Base-by-base conservation (phyloP, 345 rosid species). In the Syzygium aqueum region DNA sequence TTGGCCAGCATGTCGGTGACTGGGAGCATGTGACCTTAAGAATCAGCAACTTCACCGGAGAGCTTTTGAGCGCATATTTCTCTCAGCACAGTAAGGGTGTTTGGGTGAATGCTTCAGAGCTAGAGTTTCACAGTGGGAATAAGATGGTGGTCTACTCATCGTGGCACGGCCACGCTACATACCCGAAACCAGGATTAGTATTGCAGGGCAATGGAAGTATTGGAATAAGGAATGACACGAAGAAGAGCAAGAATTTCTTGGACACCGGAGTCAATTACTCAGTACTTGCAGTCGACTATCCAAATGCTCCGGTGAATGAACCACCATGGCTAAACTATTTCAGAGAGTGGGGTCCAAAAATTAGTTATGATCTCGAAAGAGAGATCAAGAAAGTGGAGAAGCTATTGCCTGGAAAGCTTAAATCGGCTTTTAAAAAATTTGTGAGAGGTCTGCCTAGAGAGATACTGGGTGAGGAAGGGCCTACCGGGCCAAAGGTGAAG, bases 1-100 rank as follows among this genome's bases (percentile, higher is more conserved):
- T 89, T 6, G 88, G 87, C 28, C 88, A 89, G 40, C 90, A 89
- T 28, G 90, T 86, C 8, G 87, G 88, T 17, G 90, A 89, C 82
- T 89, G 90, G 88, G 90, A 89, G 87, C 90, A 89, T 51, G 51
- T 89, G 85, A 89, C 90, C 87, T 53, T 87, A 78, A 87, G 90
- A 73, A 46, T 89, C 52, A 89, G 88, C 85, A 89, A 89, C 77
- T 89, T 89, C 82, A 57, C 49, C 46, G 90, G 90, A 50, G 88
- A 89, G 87, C 90, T 86, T 23, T 54, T 61, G 82, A 43, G 73
- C 10, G 90, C 53, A 5, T 89, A 86, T 28, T 89, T 89, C 87
- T 86, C 88, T 0, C 43, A 87, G 77, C 88, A 87, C 65, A 87
- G 87, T 51, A 46, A 56, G 25, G 88, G 90, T 15, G 40, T 17